A percentile compares a stretch with the other conserved stretches of the same genome.
Evolutionary conservation across 257 asterid genomes (phyloP).

Genomic region (Gynochthodes officinalis): DNA sequence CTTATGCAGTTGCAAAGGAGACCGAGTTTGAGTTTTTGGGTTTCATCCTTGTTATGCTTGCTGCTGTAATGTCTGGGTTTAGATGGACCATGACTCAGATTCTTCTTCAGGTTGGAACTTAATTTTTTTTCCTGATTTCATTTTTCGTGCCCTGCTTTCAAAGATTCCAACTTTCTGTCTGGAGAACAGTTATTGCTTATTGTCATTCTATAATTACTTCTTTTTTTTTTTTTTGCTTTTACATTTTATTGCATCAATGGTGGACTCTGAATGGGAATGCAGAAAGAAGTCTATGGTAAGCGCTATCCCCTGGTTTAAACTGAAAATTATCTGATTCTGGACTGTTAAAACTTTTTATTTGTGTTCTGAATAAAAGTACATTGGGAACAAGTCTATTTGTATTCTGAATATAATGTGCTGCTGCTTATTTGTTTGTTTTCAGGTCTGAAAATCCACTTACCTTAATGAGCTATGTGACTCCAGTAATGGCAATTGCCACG

Average conservation of each 20-base stretch:
- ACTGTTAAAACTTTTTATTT: conserved; percentile 2
- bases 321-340: background rate
- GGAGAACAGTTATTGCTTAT: background rate
- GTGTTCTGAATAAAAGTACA: background rate
- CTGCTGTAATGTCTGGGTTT: conserved; percentile 98
- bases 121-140: conserved; percentile 11
- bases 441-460: conserved; percentile 98
- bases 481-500: conserved; percentile 93
- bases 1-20: conserved; percentile 83
- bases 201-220: conserved; percentile 8
- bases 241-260: conserved; percentile 27
- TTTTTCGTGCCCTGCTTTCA: conserved; percentile 7
- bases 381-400: background rate
- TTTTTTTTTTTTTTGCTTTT: conserved; percentile 24
- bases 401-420: background rate
- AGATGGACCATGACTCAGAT: conserved; percentile 99
- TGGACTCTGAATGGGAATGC: conserved; percentile 47
- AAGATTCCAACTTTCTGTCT: background rate
- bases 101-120: conserved; percentile 82
- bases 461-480: conserved; percentile 95
- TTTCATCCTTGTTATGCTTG: conserved; percentile 88
- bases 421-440: conserved; percentile 19
- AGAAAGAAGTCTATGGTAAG: conserved; percentile 98
- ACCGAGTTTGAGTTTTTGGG: conserved; percentile 98
- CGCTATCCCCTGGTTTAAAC: conserved; percentile 19